Evolutionary conservation across 495 filamentous ascomycete genomes (phyloP).

Genomic region (Lophiotrema nucula): DNA sequence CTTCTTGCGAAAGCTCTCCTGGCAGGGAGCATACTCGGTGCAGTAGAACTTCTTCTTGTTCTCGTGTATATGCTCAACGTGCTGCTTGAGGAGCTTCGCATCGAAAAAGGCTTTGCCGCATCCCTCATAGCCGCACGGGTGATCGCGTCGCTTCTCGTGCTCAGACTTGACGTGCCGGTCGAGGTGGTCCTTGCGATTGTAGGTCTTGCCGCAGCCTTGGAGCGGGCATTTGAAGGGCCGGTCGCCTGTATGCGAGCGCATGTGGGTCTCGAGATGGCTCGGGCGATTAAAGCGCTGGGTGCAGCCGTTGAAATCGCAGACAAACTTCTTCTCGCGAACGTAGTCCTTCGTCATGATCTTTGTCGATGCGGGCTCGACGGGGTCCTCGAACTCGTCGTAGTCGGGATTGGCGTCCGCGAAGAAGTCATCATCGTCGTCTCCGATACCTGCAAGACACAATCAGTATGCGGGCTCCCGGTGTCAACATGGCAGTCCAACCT

Average conservation of each 20-base stretch:
- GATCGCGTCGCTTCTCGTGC: constrained; percentile 62
- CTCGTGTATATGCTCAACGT: neutral
- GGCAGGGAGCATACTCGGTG: constrained; percentile 69
- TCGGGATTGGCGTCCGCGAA: neutral
- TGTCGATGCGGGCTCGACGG: neutral
- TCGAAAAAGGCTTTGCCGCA: constrained; percentile 83
- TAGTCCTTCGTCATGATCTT: constrained; percentile 5
- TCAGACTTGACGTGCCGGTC: constrained; percentile 77
- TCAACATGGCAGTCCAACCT: constrained; percentile 2
- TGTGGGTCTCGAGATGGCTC: constrained; percentile 72
- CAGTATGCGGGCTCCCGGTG: neutral
- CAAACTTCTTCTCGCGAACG: constrained; percentile 57
- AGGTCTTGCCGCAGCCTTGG: constrained; percentile 72
- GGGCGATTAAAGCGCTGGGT: constrained; percentile 84
- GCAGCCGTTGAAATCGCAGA: constrained; percentile 69
- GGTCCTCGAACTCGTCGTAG: neutral
- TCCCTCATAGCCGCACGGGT: constrained; percentile 64
- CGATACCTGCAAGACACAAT: constrained; percentile 5
- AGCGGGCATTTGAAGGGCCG: constrained; percentile 69
- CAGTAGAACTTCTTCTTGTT: constrained; percentile 47
- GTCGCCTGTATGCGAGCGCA: constrained; percentile 77
- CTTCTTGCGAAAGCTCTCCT: constrained; percentile 81
- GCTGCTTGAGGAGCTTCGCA: neutral
- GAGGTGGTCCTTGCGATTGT: constrained; percentile 77
- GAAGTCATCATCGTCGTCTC: neutral